Conservation (phyloP, 345 rosid genomes). For the Eucalyptus lansdowneana region DNA sequence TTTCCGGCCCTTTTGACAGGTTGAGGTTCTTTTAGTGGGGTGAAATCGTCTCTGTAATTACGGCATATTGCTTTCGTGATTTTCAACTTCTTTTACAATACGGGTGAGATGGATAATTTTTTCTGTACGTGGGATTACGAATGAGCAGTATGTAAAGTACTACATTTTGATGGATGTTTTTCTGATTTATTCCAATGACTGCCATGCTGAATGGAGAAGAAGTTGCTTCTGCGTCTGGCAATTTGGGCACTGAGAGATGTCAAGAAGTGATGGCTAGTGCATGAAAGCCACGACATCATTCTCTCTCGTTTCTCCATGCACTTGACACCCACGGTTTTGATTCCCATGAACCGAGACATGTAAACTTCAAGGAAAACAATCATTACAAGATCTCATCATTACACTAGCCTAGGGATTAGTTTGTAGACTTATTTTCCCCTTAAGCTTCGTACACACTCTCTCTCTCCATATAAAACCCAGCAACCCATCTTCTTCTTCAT, state of each 20-base stretch:
- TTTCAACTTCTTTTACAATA: not conserved
- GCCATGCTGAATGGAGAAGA: too few species aligned
- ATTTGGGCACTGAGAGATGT: not conserved
- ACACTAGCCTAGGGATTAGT: too few species aligned
- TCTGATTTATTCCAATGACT: not conserved
- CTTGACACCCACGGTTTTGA: too few species aligned
- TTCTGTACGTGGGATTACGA: not conserved
- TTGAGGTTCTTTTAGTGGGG: not conserved
- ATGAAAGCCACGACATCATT: too few species aligned
- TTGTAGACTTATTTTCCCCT: too few species aligned
- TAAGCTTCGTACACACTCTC: too few species aligned
- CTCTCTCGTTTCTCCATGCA: too few species aligned
- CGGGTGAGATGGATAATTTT: not conserved
- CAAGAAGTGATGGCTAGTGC: not conserved
- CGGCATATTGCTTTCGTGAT: not conserved
- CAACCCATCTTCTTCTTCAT: too few species aligned
- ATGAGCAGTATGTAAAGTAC: not conserved
- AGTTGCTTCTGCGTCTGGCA: not conserved
- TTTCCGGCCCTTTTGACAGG: not conserved
- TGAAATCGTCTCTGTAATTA: not conserved
- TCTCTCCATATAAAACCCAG: too few species aligned
- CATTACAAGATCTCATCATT: too few species aligned
- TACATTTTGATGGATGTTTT: not conserved
- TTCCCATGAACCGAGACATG: too few species aligned
- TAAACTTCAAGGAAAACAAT: too few species aligned